Base-by-base conservation (phyloP, 768 basidiomycete genomes). In the Podaxis pistillaris region DNA sequence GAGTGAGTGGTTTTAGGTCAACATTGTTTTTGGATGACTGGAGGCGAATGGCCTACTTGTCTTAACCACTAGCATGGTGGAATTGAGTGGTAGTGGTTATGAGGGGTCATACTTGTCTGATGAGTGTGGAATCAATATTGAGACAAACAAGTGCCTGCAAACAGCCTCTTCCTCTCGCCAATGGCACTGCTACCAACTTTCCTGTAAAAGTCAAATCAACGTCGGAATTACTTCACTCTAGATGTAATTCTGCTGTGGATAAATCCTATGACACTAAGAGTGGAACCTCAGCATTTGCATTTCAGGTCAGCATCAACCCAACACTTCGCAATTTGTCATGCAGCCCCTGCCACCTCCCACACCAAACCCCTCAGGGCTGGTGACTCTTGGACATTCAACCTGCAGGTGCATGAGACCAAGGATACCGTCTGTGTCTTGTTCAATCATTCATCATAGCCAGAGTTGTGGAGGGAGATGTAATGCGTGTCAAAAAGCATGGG, bases 401-500 rank as follows among this genome's bases (percentile, higher is more conserved):
- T 81, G 12, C 91, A 91, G 91, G 89, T 92, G 3, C 87, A 90
- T 68, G 88, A 91, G 62, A 64, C 79, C 38, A 88, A 86, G 68
- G 85, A 88, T 57, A 81, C 83, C 0, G 70, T 79, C 9, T 74
- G 74, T 17, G 86, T 91, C 60, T 77, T 86, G 17, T 81, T 94
- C 71, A 93, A 93, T 66, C 88, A 87, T 47, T 77, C 84, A 11
- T 85, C 80, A 71, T 92, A 90, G 88, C 89, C 90, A 6, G 93
- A 92, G 88, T 92, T 37, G 77, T 79, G 50, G 88, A 90, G 66
- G 93, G 91, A 8, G 92, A 94, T 68, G 75, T 91, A 69, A 68
- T 94, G 47, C 80, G 84, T 58, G 83, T 93, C 13, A 73, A 68
- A 57, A 74, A 75, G 51, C 75, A 76, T 57, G 76, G 75, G 53